phyloP scores from a whole-genome alignment of 108 stramenopile species.

The Aurantiochytrium sp. region DNA sequence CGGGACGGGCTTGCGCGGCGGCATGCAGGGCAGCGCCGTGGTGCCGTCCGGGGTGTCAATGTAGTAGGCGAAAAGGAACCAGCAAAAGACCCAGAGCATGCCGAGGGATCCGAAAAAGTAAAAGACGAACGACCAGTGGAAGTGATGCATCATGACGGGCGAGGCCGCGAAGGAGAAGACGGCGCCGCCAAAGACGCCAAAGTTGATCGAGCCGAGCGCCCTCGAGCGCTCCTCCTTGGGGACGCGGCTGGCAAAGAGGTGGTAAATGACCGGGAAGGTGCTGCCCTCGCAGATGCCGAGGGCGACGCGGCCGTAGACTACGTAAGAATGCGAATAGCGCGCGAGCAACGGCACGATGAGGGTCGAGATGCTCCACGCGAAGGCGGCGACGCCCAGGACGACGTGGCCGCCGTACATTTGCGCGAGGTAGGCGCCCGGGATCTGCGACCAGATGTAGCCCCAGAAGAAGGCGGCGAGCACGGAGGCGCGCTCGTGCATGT shows the following conservation, averaged over 20 bases:
- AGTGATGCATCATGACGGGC: slow-evolving; percentile 25
- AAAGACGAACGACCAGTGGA: neutral
- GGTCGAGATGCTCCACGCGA: slow-evolving; percentile 9
- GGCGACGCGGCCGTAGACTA: neutral
- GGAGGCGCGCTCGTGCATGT: neutral
- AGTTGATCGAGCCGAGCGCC: neutral
- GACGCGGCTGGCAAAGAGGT: slow-evolving; percentile 18
- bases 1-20: neutral
- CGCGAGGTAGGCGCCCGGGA: slow-evolving; percentile 8
- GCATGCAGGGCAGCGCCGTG: neutral
- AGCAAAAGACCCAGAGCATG: neutral
- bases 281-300: neutral
- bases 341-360: slow-evolving; percentile 1
- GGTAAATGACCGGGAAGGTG: neutral
- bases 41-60: neutral
- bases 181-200: slow-evolving; percentile 23
- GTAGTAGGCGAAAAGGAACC: neutral
- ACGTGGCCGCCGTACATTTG: slow-evolving; percentile 18
- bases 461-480: slow-evolving; percentile 26
- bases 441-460: slow-evolving; percentile 22
- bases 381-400: slow-evolving; percentile 10
- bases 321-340: neutral
- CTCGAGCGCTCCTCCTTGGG: slow-evolving; percentile 17
- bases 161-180: slow-evolving; percentile 4
- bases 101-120: slow-evolving; percentile 15